Percentiles rank a stretch among this genome's conserved stretches.
phyloP scores from a whole-genome alignment of 106 monocot genomes.

The Chionographis japonica region DNA sequence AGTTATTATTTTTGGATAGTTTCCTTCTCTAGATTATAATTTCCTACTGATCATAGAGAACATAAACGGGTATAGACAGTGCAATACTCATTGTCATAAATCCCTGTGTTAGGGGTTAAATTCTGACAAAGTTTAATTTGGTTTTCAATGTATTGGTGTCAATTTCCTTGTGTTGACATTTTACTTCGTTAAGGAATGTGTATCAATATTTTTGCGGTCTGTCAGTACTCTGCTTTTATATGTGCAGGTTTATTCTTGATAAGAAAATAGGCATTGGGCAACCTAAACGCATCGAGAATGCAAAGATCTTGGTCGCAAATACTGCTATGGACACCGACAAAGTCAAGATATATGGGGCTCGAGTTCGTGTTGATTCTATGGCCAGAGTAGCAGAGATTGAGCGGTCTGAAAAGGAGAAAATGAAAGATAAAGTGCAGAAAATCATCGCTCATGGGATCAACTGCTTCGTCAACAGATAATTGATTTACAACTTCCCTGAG shows the following conservation, averaged over 20 bases:
- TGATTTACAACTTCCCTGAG: slow-evolving; percentile 98
- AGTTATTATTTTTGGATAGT: too few species aligned
- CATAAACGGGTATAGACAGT: too few species aligned
- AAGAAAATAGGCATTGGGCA: slow-evolving; percentile 99
- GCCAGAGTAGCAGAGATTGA: slow-evolving; percentile 91
- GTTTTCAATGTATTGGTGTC: too few species aligned
- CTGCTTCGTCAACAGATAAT: slow-evolving; percentile 93
- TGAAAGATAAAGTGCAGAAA: slow-evolving; percentile 97
- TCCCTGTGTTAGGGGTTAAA: too few species aligned
- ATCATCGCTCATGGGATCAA: slow-evolving; percentile 94
- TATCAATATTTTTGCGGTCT: neutral
- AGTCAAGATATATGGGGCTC: slow-evolving; percentile 98
- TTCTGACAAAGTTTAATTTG: too few species aligned
- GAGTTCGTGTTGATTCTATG: slow-evolving; percentile 99
- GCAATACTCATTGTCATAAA: too few species aligned
- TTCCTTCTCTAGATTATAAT: too few species aligned
- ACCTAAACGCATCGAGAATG: slow-evolving; percentile 87
- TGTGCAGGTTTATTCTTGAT: slow-evolving; percentile 90
- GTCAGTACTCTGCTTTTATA: neutral
- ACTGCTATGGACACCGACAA: slow-evolving; percentile 99
- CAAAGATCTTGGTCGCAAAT: slow-evolving; percentile 95
- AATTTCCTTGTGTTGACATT: too few species aligned
- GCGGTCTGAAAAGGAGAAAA: slow-evolving; percentile 88
- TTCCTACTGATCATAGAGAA: too few species aligned
- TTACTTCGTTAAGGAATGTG: neutral